Evolutionary conservation across 2,329 filamentous ascomycete genomes (phyloP).

Genomic region (Fusarium pininemorale): DNA sequence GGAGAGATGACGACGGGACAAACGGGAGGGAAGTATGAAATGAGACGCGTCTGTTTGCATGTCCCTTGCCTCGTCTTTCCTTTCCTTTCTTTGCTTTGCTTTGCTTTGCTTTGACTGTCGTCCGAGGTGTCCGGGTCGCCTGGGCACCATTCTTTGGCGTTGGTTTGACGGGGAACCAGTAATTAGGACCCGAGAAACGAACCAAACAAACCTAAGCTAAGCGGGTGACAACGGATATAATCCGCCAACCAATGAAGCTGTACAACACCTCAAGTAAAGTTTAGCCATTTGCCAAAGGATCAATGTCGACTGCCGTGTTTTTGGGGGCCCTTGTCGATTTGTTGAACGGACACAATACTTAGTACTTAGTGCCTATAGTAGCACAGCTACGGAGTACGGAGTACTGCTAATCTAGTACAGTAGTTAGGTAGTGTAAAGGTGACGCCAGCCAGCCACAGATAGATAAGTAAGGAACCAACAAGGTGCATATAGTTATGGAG

Average conservation of each 20-base stretch:
- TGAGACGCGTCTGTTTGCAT: slow-evolving; percentile 15
- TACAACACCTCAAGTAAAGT: background rate
- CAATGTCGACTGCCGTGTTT: slow-evolving; percentile 16
- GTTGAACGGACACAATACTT: background rate
- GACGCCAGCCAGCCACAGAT: background rate
- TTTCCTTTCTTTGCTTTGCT: background rate
- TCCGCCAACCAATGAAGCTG: slow-evolving; percentile 10
- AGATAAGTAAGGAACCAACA: background rate
- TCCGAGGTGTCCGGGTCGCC: background rate
- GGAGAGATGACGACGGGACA: background rate
- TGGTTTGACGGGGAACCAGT: slow-evolving; percentile 17
- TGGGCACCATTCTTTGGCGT: background rate
- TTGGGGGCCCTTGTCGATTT: background rate
- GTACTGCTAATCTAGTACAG: background rate
- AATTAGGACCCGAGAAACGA: slow-evolving; percentile 2
- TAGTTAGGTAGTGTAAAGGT: background rate
- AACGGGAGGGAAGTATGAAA: background rate
- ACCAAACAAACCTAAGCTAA: slow-evolving; percentile 7
- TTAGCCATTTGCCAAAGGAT: slow-evolving; percentile 5
- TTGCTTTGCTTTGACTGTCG: background rate
- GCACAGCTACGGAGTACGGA: background rate
- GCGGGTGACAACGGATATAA: background rate
- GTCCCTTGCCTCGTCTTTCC: background rate
- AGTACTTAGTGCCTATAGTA: background rate
- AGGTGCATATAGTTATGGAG: background rate